These are phyloP conservation scores for Xylaria sp. DNA, from an alignment of 2,329 filamentous ascomycete species.

Conservation along the genomic window DNA sequence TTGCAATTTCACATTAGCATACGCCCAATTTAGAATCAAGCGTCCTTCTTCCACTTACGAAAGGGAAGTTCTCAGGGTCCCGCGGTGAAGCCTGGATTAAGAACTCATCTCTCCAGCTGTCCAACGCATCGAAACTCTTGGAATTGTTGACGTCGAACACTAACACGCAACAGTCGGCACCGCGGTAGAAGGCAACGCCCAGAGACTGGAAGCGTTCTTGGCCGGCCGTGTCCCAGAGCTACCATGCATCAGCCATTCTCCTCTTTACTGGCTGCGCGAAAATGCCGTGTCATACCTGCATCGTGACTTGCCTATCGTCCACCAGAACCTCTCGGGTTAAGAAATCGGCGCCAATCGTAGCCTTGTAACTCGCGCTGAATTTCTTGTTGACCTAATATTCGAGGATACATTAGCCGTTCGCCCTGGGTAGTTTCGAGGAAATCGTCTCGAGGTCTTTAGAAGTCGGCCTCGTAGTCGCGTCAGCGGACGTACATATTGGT, in stretches of 20 bases:
- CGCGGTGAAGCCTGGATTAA: constrained; percentile 96
- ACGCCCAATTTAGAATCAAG: neutral
- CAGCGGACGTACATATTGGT: constrained; percentile 92
- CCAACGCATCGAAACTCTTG: constrained; percentile 98
- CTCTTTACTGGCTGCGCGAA: constrained; percentile 19
- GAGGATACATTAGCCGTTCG: constrained; percentile 10
- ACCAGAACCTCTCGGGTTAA: constrained; percentile 97
- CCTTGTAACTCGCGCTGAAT: constrained; percentile 99
- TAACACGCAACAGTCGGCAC: constrained; percentile 96
- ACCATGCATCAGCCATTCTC: constrained; percentile 41
- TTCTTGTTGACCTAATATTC: constrained; percentile 93
- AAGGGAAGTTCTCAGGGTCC: constrained; percentile 97
- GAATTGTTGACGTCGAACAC: constrained; percentile 99
- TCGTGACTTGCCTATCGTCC: constrained; percentile 96
- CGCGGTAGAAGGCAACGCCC: constrained; percentile 96
- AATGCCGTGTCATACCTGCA: constrained; percentile 75
- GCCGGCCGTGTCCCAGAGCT: constrained; percentile 98
- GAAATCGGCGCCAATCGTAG: constrained; percentile 98
- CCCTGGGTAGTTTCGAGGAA: neutral
- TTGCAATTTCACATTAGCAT: constrained; percentile 19
- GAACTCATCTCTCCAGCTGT: constrained; percentile 99
- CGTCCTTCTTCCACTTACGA: constrained; percentile 69
- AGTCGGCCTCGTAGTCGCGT: constrained; percentile 16
- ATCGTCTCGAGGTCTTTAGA: constrained; percentile 2
- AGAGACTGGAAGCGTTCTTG: constrained; percentile 98